phyloP scores from a whole-genome alignment of 164 flowering plant species.

The Stephania cephalantha region DNA sequence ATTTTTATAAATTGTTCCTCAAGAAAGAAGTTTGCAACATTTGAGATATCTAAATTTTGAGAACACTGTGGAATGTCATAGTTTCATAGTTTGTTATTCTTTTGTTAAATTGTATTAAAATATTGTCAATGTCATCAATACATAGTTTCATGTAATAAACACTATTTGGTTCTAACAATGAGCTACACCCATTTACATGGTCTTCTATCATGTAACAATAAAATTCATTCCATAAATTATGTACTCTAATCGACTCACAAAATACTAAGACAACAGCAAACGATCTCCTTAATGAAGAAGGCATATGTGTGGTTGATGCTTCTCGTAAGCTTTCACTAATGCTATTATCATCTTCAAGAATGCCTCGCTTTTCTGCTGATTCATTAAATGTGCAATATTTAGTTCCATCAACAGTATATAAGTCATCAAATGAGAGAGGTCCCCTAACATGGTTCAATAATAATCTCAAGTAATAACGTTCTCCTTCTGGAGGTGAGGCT shows the following conservation, averaged over 20 bases:
- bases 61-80: too few relatives aligned
- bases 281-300: neutral
- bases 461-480: neutral
- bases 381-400: neutral
- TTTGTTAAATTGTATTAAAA: too few relatives aligned
- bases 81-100: too few relatives aligned
- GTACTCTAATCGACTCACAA: neutral
- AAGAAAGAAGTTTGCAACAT: neutral
- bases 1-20: neutral
- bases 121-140: too few relatives aligned
- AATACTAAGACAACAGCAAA: neutral
- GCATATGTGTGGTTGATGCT: neutral
- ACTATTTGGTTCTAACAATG: too few relatives aligned
- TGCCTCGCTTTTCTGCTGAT: neutral
- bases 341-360: neutral
- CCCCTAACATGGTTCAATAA: neutral
- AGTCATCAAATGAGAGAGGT: neutral
- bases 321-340: neutral
- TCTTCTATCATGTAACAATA: neutral
- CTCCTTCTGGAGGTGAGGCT: neutral
- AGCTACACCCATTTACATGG: neutral
- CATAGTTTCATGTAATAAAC: too few relatives aligned
- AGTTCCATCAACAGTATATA: neutral
- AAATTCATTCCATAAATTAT: neutral
- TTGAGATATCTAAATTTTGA: neutral